These are phyloP conservation scores for Friedmanniomyces endolithicus DNA, from an alignment of 495 filamentous ascomycete species.

Conservation along the genomic window DNA sequence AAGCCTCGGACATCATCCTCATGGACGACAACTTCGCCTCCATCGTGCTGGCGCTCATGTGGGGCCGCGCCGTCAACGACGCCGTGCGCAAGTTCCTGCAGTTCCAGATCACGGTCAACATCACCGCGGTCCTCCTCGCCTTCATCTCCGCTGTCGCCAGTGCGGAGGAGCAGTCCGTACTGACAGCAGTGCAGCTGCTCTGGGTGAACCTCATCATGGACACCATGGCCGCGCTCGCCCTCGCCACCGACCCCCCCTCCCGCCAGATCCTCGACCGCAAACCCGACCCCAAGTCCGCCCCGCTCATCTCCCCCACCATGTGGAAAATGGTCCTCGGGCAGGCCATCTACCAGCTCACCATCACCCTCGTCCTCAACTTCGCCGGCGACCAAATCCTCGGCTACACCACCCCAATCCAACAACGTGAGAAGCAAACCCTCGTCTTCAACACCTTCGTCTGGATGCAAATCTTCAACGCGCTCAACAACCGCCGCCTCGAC, in stretches of 20 bases:
- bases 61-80: conserved; percentile 82
- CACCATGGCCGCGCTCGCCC: conserved; percentile 85
- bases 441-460: conserved; percentile 90
- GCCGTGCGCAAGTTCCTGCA: conserved; percentile 84
- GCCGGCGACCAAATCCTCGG: conserved; percentile 50
- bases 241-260: conserved; percentile 73
- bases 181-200: conserved; percentile 74
- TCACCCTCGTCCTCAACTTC: conserved; percentile 69
- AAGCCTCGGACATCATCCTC: conserved; percentile 39
- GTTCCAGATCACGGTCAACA: conserved; percentile 89
- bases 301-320: conserved; percentile 69
- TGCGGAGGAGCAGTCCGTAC: conserved; percentile 52
- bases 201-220: conserved; percentile 96
- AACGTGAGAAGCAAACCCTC: conserved; percentile 47
- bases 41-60: conserved; percentile 77
- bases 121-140: conserved; percentile 73
- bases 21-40: conserved; percentile 92
- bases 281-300: conserved; percentile 64
- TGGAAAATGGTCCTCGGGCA: conserved; percentile 94
- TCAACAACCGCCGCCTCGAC: conserved; percentile 75
- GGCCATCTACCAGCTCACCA: conserved; percentile 67
- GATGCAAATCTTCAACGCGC: conserved; percentile 91
- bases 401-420: conserved; percentile 35
- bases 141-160: conserved; percentile 69
- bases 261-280: conserved; percentile 56